Conservation (phyloP, 331 rosid species). For the Phaseolus coccineus region DNA sequence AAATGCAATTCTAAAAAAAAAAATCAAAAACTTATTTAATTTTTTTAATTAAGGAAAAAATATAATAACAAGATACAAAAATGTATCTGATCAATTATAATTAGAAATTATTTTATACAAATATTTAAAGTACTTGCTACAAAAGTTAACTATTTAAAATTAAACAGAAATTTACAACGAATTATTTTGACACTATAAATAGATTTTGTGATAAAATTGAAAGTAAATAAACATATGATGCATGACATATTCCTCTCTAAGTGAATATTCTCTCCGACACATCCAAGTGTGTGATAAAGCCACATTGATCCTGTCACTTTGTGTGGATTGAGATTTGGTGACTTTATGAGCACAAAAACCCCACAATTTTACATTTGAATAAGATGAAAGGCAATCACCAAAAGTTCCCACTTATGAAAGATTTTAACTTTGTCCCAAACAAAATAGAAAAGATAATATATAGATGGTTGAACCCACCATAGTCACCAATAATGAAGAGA, state of each 20-base stretch:
- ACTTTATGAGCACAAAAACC: background rate
- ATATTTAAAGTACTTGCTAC: too few relatives aligned
- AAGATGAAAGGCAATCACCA: background rate
- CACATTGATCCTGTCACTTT: constrained; percentile 17
- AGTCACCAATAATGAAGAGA: too few relatives aligned
- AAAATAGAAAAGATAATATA: too few relatives aligned
- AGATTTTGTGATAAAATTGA: background rate
- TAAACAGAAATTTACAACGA: background rate
- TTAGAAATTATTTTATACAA: too few relatives aligned
- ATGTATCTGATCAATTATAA: too few relatives aligned
- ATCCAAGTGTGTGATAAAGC: constrained; percentile 40
- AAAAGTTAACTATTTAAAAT: background rate
- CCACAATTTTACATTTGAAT: background rate
- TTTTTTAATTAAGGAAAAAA: too few relatives aligned
- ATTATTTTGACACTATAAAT: background rate
- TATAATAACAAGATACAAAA: too few relatives aligned
- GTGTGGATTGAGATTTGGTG: constrained; percentile 7
- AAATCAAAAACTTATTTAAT: too few relatives aligned
- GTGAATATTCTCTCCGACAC: constrained; percentile 45
- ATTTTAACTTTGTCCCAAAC: too few relatives aligned
- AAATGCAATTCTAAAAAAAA: too few relatives aligned
- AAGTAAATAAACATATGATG: background rate
- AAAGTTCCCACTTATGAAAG: background rate
- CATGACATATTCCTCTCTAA: background rate
- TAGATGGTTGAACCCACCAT: too few relatives aligned